Evolutionary conservation across 768 basidiomycete species (phyloP).

Genomic region (Lactarius sanguifluus): DNA sequence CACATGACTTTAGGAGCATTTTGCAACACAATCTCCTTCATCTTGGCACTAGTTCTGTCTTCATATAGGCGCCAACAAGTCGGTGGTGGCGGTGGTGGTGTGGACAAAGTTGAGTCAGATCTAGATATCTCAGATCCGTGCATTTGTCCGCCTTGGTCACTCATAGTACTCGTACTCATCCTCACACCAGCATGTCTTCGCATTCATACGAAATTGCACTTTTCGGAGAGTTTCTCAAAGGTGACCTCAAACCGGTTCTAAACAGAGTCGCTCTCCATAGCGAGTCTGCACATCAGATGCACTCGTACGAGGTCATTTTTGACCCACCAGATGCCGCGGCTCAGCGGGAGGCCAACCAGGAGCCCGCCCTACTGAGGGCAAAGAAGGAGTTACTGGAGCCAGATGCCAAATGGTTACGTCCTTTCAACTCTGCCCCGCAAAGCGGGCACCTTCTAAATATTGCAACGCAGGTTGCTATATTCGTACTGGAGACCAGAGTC

Average conservation of each 20-base stretch:
- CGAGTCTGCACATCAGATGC: constrained; percentile 74
- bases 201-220: constrained; percentile 80
- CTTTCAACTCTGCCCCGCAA: neutral
- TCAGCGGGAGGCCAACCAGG: constrained; percentile 59
- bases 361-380: constrained; percentile 69
- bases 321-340: constrained; percentile 70
- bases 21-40: constrained; percentile 27
- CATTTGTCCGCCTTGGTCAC: neutral
- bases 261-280: constrained; percentile 81
- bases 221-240: constrained; percentile 77
- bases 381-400: constrained; percentile 69
- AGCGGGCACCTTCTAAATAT: neutral
- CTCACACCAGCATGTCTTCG: constrained; percentile 33
- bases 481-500: constrained; percentile 84
- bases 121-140: constrained; percentile 18
- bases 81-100: neutral
- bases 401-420: constrained; percentile 61
- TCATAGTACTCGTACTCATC: neutral
- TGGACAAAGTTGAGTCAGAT: neutral
- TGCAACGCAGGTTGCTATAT: constrained; percentile 61
- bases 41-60: constrained; percentile 9
- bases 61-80: constrained; percentile 11
- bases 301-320: constrained; percentile 76
- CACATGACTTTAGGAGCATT: constrained; percentile 28
- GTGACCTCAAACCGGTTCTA: constrained; percentile 72